Evolutionary conservation across 2,329 filamentous ascomycete species (phyloP).

Genomic region (Microsporum canis): DNA sequence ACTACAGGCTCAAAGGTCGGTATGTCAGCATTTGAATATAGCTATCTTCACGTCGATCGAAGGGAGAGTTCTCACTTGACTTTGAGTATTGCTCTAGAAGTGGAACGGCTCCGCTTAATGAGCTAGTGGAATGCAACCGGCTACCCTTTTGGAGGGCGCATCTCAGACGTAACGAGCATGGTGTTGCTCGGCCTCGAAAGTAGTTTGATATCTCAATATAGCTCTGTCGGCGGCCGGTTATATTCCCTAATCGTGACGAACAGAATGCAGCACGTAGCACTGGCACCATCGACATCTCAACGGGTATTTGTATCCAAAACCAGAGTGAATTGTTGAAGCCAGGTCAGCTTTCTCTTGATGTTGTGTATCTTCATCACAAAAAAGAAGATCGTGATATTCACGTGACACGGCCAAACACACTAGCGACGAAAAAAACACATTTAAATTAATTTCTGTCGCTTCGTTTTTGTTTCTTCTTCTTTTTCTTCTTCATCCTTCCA

Average conservation of each 20-base stretch:
- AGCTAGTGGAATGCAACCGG: conserved; percentile 5
- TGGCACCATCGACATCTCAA: not conserved
- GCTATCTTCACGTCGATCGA: not conserved
- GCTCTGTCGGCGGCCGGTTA: conserved; percentile 22
- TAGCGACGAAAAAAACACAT: not conserved
- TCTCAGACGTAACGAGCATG: not conserved
- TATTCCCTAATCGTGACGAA: conserved; percentile 6
- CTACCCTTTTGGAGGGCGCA: conserved; percentile 5
- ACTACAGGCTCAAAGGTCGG: conserved; percentile 24
- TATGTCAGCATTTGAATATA: not conserved
- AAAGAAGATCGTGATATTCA: not conserved
- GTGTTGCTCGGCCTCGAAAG: conserved; percentile 18
- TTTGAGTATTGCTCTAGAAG: not conserved
- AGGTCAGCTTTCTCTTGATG: not conserved
- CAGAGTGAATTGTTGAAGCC: not conserved
- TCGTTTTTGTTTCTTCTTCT: conserved; percentile 29
- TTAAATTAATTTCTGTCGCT: conserved; percentile 12
- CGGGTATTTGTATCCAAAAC: not conserved
- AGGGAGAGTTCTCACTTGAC: conserved; percentile 28
- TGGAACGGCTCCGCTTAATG: conserved; percentile 7
- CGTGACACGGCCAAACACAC: not conserved
- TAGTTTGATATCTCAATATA: conserved; percentile 32
- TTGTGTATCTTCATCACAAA: not conserved
- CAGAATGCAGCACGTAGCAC: not conserved
- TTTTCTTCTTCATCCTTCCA: conserved; percentile 82